phyloP scores from a whole-genome alignment of 345 rosid genomes.

The Psidium friedrichsthalianum region DNA sequence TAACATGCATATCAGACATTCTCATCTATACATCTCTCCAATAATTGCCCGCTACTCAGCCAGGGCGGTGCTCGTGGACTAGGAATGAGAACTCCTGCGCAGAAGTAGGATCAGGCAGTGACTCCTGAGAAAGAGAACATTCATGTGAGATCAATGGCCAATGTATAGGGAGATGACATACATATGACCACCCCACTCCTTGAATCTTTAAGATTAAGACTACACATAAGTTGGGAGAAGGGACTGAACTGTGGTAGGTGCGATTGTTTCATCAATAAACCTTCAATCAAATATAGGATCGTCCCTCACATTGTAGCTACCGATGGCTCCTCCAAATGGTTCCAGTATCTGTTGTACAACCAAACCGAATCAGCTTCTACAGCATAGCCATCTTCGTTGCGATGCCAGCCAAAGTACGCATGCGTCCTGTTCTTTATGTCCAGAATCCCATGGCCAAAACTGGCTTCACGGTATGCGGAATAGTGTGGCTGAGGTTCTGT shows the following conservation, averaged over 20 bases:
- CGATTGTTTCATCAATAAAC: background rate
- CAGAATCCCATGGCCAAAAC: constrained; percentile 70
- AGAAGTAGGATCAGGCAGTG: background rate
- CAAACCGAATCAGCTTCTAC: constrained; percentile 58
- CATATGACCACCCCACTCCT: background rate
- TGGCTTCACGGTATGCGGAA: constrained; percentile 70
- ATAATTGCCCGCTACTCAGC: background rate
- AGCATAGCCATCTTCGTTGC: constrained; percentile 62
- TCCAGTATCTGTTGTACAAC: constrained; percentile 57
- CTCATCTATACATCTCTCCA: background rate
- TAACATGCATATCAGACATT: background rate
- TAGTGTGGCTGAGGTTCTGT: constrained; percentile 66
- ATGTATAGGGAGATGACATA: background rate
- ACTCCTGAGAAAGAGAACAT: background rate
- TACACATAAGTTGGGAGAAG: background rate
- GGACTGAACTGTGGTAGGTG: background rate
- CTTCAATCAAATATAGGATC: background rate
- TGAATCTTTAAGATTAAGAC: background rate
- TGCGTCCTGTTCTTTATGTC: constrained; percentile 76
- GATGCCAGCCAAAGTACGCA: constrained; percentile 66
- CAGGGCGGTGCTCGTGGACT: background rate
- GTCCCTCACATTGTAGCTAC: background rate
- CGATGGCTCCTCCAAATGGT: constrained; percentile 5
- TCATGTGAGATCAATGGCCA: background rate
- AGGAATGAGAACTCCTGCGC: background rate